Percentiles rank a stretch among this genome's conserved stretches.
These are phyloP conservation scores for Nymphaea thermarum DNA, from an alignment of 164 flowering plant species.

Conservation along the genomic window DNA sequence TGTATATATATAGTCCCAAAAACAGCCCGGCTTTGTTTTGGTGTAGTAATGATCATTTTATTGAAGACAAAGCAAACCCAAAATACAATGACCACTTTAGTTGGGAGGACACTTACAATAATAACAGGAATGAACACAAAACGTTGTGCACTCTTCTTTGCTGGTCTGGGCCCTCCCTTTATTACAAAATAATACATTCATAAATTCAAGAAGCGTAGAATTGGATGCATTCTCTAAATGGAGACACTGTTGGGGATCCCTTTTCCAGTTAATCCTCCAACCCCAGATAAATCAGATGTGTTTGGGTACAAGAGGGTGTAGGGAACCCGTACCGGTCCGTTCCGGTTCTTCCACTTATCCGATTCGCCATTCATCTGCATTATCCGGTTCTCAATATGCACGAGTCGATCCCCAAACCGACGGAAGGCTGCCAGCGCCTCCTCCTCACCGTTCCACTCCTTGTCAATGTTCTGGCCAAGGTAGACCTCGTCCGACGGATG, in stretches of 20 bases:
- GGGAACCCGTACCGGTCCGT: constrained; percentile 64
- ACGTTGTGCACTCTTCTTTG: too few relatives aligned
- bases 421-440: constrained; percentile 43
- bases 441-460: constrained; percentile 55
- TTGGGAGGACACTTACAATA: too few relatives aligned
- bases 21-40: too few relatives aligned
- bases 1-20: too few relatives aligned
- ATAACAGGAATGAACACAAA: too few relatives aligned
- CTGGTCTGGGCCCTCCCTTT: too few relatives aligned
- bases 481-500: constrained; percentile 74
- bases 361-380: constrained; percentile 36
- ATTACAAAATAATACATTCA: too few relatives aligned
- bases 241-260: constrained; percentile 88
- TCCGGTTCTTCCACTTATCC: constrained; percentile 38
- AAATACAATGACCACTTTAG: too few relatives aligned
- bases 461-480: constrained; percentile 56
- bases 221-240: constrained; percentile 15
- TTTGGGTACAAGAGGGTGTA: constrained; percentile 73
- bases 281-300: constrained; percentile 38
- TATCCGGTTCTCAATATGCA: constrained; percentile 44
- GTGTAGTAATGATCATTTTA: too few relatives aligned
- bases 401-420: constrained; percentile 33
- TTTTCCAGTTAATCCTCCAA: constrained; percentile 58
- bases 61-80: too few relatives aligned
- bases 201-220: not conserved